Percentiles rank a stretch among this genome's conserved stretches.
Conservation (phyloP, 1,139 yeast genomes). For the Lodderomyces pseudojiufengensis region DNA sequence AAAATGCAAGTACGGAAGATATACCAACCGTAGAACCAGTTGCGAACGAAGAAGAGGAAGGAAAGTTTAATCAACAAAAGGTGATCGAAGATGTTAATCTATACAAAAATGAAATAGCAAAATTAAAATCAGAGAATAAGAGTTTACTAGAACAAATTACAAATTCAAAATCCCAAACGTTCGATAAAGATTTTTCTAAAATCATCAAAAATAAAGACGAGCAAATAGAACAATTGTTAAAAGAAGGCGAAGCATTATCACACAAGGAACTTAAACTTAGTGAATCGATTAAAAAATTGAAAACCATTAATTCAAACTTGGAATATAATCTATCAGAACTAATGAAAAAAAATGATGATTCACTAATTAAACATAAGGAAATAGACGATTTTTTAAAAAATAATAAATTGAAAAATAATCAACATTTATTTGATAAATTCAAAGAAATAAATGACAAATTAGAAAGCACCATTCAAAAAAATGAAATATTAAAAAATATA, state of each 20-base stretch:
- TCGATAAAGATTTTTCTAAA: constrained; percentile 19
- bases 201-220: constrained; percentile 48
- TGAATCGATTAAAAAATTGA: constrained; percentile 63
- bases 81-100: no score
- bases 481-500: constrained; percentile 25
- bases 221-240: constrained; percentile 55
- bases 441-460: constrained; percentile 15
- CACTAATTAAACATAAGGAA: constrained; percentile 26
- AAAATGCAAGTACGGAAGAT: constrained; percentile 4
- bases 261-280: constrained; percentile 68
- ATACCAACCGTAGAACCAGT: not conserved
- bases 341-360: constrained; percentile 29
- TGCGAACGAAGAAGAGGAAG: constrained; percentile 3
- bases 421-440: constrained; percentile 23
- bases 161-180: constrained; percentile 5
- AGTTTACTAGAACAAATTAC: constrained; percentile 5
- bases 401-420: constrained; percentile 25
- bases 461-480: constrained; percentile 17
- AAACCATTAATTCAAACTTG: constrained; percentile 44
- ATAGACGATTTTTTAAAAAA: constrained; percentile 30
- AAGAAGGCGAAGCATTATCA: constrained; percentile 79
- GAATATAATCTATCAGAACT: constrained; percentile 37
- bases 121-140: constrained; percentile 6
- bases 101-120: constrained; percentile 6
- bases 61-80: not conserved